Evolutionary conservation across 2,329 filamentous ascomycete species (phyloP).

Genomic region (Capronia coronata): DNA sequence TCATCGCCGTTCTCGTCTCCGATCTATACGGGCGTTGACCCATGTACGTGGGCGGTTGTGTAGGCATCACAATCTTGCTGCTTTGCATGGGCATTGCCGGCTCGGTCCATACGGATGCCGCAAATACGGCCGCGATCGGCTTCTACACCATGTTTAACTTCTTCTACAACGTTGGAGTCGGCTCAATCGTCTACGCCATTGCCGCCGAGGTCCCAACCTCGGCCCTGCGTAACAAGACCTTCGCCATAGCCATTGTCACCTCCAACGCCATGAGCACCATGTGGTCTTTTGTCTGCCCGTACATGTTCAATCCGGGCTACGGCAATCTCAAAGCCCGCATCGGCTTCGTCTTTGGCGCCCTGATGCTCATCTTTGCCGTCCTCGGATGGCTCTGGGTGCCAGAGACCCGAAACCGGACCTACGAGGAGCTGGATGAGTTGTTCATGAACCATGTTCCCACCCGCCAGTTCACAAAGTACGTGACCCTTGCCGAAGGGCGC

Average conservation of each 20-base stretch:
- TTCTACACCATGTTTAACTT: slow-evolving; percentile 51
- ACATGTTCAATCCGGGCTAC: slow-evolving; percentile 32
- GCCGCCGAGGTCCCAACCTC: slow-evolving; percentile 50
- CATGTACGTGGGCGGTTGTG: too few relatives aligned
- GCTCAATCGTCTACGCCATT: slow-evolving; percentile 49
- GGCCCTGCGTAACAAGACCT: slow-evolving; percentile 50
- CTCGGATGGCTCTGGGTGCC: slow-evolving; percentile 40
- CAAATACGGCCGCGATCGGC: slow-evolving; percentile 48
- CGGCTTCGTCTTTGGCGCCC: slow-evolving; percentile 33
- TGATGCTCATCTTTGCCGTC: slow-evolving; percentile 34
- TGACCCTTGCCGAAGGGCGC: too few relatives aligned
- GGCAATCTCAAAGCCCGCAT: slow-evolving; percentile 36
- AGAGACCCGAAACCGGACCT: slow-evolving; percentile 38
- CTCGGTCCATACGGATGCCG: too few relatives aligned
- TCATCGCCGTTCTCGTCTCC: too few relatives aligned
- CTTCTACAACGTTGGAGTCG: too few relatives aligned
- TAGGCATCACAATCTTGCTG: too few relatives aligned
- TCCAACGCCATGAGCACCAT: too few relatives aligned
- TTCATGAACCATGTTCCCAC: too few relatives aligned
- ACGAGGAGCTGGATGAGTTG: slow-evolving; percentile 41
- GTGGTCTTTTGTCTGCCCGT: too few relatives aligned
- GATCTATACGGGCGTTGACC: too few relatives aligned
- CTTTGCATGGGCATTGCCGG: too few relatives aligned
- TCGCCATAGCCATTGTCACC: slow-evolving; percentile 39
- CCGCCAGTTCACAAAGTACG: too few relatives aligned